phyloP scores from a whole-genome alignment of 306 rosid genomes.

The Inga oerstediana region DNA sequence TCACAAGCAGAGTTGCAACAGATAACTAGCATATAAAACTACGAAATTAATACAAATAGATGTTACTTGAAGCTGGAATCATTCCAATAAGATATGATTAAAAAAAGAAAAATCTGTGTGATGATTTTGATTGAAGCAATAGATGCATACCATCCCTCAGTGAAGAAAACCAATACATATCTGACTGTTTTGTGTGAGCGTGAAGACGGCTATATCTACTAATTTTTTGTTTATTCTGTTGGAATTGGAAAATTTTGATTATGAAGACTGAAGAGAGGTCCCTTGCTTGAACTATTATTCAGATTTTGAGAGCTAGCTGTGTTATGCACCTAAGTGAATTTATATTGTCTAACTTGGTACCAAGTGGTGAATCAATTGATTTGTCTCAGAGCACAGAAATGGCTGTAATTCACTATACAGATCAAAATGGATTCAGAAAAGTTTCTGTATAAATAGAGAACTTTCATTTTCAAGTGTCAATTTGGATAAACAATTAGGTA shows the following conservation, averaged over 20 bases:
- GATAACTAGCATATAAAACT: too few species aligned
- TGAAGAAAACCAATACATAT: background rate
- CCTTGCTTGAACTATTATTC: background rate
- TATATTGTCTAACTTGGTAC: conserved; percentile 32
- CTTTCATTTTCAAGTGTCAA: conserved; percentile 63
- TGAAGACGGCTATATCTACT: background rate
- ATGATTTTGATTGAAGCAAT: too few species aligned
- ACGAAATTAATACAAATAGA: too few species aligned
- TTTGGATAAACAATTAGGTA: conserved; percentile 43
- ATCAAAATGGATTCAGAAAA: conserved; percentile 58
- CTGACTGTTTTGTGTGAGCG: background rate
- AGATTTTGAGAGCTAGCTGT: conserved; percentile 16
- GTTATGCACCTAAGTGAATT: conserved; percentile 26
- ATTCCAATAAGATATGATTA: too few species aligned
- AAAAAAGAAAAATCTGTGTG: too few species aligned
- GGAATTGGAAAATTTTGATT: conserved; percentile 14
- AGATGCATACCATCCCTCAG: too few species aligned
- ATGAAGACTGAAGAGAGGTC: conserved; percentile 10
- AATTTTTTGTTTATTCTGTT: background rate
- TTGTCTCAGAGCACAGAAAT: conserved; percentile 33
- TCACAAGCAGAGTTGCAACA: too few species aligned
- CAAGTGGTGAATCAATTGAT: conserved; percentile 30
- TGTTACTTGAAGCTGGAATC: too few species aligned
- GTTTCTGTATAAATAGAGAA: conserved; percentile 53
- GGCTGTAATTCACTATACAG: conserved; percentile 40